phyloP scores from a whole-genome alignment of 2,329 filamentous ascomycete genomes.

The Colletotrichum chlorophyti region DNA sequence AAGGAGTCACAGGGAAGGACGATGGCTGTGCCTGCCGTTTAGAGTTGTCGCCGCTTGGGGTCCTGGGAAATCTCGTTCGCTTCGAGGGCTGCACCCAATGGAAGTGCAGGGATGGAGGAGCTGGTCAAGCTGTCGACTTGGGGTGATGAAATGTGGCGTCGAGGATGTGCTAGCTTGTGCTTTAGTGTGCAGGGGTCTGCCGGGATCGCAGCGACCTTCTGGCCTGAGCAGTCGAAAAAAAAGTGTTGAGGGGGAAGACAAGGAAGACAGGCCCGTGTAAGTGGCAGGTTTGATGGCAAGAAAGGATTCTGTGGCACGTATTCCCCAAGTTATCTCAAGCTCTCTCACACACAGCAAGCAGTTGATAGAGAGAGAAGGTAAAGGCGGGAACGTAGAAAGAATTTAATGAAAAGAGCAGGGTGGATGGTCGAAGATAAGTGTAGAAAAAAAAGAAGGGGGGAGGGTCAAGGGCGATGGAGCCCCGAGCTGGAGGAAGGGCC shows the following conservation, averaged over 20 bases:
- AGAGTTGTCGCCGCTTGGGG: constrained; percentile 16
- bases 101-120: constrained; percentile 23
- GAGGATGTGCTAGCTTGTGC: constrained; percentile 17
- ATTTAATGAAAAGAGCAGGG: neutral
- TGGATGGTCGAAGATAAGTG: neutral
- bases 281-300: no score
- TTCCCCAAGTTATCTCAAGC: no score
- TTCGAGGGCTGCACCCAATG: constrained; percentile 21
- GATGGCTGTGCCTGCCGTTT: constrained; percentile 18
- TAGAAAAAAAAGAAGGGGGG: constrained; percentile 5
- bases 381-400: neutral
- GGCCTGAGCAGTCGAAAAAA: constrained; percentile 16
- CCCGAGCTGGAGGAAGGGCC: constrained; percentile 25
- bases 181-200: constrained; percentile 25
- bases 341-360: no score
- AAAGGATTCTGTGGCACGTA: no score
- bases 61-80: constrained; percentile 16
- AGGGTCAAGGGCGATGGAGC: constrained; percentile 23
- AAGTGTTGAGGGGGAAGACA: constrained; percentile 24
- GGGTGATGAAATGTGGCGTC: constrained; percentile 28
- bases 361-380: neutral
- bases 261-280: constrained; percentile 23
- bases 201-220: constrained; percentile 12
- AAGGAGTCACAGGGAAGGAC: constrained; percentile 19
- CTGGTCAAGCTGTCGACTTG: constrained; percentile 23